phyloP scores from a whole-genome alignment of 1,139 yeast genomes.

The Wickerhamomyces sp. region DNA sequence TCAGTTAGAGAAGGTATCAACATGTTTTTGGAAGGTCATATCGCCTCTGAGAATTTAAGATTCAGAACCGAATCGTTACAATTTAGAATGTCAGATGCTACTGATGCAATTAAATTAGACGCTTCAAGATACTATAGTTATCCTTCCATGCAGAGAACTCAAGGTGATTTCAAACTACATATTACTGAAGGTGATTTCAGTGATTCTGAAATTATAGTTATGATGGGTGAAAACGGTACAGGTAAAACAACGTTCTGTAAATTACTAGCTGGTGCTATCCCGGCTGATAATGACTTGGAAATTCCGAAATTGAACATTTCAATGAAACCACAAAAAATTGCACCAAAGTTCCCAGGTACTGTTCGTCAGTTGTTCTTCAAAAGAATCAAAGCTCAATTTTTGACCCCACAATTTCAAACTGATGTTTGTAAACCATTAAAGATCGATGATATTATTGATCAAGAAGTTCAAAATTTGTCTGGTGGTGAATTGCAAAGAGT shows the following conservation, averaged over 20 bases:
- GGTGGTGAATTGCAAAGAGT: constrained; percentile 99
- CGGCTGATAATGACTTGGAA: constrained; percentile 73
- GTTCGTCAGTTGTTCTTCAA: constrained; percentile 96
- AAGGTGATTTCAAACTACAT: constrained; percentile 87
- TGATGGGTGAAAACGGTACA: constrained; percentile 99
- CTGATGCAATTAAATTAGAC: constrained; percentile 72
- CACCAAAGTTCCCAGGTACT: constrained; percentile 97
- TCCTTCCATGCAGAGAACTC: constrained; percentile 82
- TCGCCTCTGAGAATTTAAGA: constrained; percentile 94
- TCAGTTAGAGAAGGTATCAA: constrained; percentile 98
- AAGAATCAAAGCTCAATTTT: constrained; percentile 89
- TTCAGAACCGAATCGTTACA: constrained; percentile 94
- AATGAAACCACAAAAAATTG: constrained; percentile 98
- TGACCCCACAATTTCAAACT: constrained; percentile 96
- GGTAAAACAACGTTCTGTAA: constrained; percentile 98
- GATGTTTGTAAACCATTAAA: constrained; percentile 95
- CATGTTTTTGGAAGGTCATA: constrained; percentile 95
- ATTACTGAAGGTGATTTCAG: constrained; percentile 88
- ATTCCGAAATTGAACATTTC: constrained; percentile 89
- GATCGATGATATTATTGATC: constrained; percentile 92
- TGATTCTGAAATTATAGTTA: constrained; percentile 93
- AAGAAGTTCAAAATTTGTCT: constrained; percentile 94
- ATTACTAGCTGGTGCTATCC: constrained; percentile 85
- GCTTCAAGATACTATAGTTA: constrained; percentile 74
- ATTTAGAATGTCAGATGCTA: constrained; percentile 90